Base-by-base conservation (phyloP, 106 monocot genomes). In the Iris macrosiphon region DNA sequence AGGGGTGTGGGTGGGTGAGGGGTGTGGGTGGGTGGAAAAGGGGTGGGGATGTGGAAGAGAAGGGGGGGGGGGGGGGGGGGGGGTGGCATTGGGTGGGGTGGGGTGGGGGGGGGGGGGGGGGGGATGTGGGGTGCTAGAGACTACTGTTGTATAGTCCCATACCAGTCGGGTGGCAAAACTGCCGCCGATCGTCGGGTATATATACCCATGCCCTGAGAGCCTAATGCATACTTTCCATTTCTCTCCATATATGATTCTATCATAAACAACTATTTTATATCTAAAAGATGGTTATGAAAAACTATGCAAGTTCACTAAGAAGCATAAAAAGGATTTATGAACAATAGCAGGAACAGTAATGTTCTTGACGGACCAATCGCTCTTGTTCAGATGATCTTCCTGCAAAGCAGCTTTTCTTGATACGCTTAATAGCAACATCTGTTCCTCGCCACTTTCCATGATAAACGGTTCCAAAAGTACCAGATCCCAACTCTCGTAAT, bases 391-490 rank as follows among this genome's bases (percentile, higher is more conserved):
- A 95, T 20, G 68, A 32, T 72, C 70, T 79, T 45, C 89, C 85
- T 15, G 85, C 52, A 68, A 89, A 89, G 40, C 85, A 89, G 40
- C 84, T 89, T 68, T 85, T 89, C 45, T 89, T 95, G 33, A 95
- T 85, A 6, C 84, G 68, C 61, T 94, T 94, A 18, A 94, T 88
- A 13, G 93, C 93, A 32, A 94, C 78, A 68, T 88, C 94, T 48
- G 81, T 74, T 63, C 94, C 94, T 17, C 85, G 54, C 89, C 94
- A 95, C 64, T 95, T 95, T 53, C 89, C 94, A 74, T 89, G 73
- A 68, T 76, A 95, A 37, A 89, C 89, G 34, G 89, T 89, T 59
- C 94, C 94, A 69, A 85, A 95, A 20, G 94, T 95, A 57, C 94
- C 94, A 16, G 94, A 85, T 29, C 94, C 94, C 34, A 95, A 40